Base-by-base conservation (phyloP, 352 stramenopile species). In the Pythium scleroteichum region DNA sequence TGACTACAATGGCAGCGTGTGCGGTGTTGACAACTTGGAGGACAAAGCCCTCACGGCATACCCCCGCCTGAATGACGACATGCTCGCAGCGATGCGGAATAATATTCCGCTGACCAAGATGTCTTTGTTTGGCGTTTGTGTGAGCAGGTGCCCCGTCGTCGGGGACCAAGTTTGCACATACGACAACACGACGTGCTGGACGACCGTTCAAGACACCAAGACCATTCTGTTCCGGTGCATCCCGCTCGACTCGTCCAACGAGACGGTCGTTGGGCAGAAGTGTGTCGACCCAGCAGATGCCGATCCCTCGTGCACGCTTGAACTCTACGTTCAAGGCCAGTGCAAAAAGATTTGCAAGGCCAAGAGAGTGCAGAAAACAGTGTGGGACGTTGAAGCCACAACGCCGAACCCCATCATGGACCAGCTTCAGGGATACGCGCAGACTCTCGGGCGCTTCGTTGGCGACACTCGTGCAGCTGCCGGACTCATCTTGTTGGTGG, bases 1-100 rank as follows among this genome's bases (percentile, higher is more conserved):
- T 50, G 88, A 96, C 66, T 91, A 90, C 55, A 91, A 87, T 32
- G 85, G 87, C 42, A 85, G 78, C 45, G 59, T 91, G n/a, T 96
- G 88, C 35, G 88, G 88, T 9, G 71, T 77, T 17, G 83, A 66
- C 26, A 59, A 58, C n/a, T 64, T 78, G 29, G 64, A 41, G 5
- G 68, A 68, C 10, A 59, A 50, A 16, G 64, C 59, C 19, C 85
- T 88, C 54, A 92, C 85, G 23, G 73, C 82, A 13, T 96, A 94
- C 46, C 88, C 87, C 22, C 82, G 87, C 0, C 73, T 96, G 10
- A 80, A 93, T 42, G 68, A 96, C 50, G 85, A 96, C 66, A 72
- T 96, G 48, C 48, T 92, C 1, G 64, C 71, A 16, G 82, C 78
- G 7, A 40, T 75, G 32, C 53, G 68, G 16, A 66, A 64, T 7